Conservation (phyloP, 805 yeast species). For the Wickerhamiella occidentalis region DNA sequence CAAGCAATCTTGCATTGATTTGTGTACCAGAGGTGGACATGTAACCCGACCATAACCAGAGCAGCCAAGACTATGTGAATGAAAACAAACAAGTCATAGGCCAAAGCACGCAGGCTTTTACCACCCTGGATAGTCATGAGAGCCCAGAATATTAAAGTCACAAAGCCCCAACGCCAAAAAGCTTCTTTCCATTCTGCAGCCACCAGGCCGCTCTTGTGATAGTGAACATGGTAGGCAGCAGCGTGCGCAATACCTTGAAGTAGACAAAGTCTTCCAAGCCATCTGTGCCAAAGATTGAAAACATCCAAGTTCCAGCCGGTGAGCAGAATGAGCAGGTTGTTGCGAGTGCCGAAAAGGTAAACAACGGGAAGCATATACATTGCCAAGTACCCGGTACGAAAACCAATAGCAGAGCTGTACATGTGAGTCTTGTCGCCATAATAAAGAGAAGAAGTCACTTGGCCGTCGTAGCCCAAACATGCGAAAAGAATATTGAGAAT, state of each 20-base stretch:
- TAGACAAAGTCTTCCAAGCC: slow-evolving; percentile 43
- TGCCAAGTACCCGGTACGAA: slow-evolving; percentile 26
- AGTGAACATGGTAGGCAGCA: slow-evolving; percentile 36
- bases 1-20: slow-evolving; percentile 39
- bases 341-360: slow-evolving; percentile 59
- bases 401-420: slow-evolving; percentile 23
- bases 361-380: slow-evolving; percentile 36
- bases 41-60: slow-evolving; percentile 42
- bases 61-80: slow-evolving; percentile 47
- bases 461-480: neutral
- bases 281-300: slow-evolving; percentile 48
- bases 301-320: slow-evolving; percentile 46
- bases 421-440: neutral
- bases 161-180: slow-evolving; percentile 24
- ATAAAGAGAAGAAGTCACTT: neutral
- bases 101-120: slow-evolving; percentile 42
- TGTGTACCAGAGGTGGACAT: slow-evolving; percentile 38
- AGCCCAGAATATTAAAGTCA: slow-evolving; percentile 21
- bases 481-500: slow-evolving; percentile 1
- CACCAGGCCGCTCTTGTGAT: slow-evolving; percentile 17
- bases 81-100: slow-evolving; percentile 47
- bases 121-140: slow-evolving; percentile 32
- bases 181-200: slow-evolving; percentile 13
- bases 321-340: slow-evolving; percentile 45
- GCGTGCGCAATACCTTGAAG: slow-evolving; percentile 42